Evolutionary conservation across 352 stramenopile genomes (phyloP).

Genomic region (Phytophthora macrochlamydospora): DNA sequence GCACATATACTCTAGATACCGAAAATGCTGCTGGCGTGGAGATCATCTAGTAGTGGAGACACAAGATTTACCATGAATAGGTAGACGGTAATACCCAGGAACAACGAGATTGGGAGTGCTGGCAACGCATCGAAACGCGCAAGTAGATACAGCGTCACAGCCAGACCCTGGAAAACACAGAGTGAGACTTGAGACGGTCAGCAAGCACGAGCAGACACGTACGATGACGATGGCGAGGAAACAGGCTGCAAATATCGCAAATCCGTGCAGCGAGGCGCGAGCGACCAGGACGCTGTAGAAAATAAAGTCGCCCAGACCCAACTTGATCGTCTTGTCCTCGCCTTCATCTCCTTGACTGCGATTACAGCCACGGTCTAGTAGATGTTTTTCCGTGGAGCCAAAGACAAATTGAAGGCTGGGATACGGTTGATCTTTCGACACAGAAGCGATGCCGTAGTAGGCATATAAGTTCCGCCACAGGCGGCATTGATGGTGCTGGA

Average conservation of each 20-base stretch:
- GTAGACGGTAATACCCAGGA: constrained; percentile 70
- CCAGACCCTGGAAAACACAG: constrained; percentile 63
- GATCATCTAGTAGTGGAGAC: constrained; percentile 40
- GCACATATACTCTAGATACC: constrained; percentile 16
- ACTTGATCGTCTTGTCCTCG: constrained; percentile 82
- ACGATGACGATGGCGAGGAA: constrained; percentile 92
- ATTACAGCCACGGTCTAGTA: constrained; percentile 30
- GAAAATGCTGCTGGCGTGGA: constrained; percentile 26
- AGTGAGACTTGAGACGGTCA: neutral
- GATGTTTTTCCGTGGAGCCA: constrained; percentile 22
- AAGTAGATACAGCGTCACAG: constrained; percentile 93
- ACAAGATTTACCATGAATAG: constrained; percentile 42
- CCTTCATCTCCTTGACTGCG: constrained; percentile 25
- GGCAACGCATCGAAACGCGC: constrained; percentile 93
- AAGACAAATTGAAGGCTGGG: constrained; percentile 34
- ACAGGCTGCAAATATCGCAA: constrained; percentile 91
- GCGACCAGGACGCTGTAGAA: constrained; percentile 98
- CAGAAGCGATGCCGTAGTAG: constrained; percentile 45
- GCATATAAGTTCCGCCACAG: constrained; percentile 57
- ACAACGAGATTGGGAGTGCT: constrained; percentile 96
- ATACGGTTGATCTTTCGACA: constrained; percentile 39
- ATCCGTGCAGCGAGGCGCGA: constrained; percentile 92
- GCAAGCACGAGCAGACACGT: constrained; percentile 25
- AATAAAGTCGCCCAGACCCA: constrained; percentile 97
- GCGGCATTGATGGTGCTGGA: constrained; percentile 33